A percentile compares a stretch with the other conserved stretches of the same genome.
Conservation (phyloP, 2,329 filamentous ascomycete species). For the Colletotrichum liaoningense region DNA sequence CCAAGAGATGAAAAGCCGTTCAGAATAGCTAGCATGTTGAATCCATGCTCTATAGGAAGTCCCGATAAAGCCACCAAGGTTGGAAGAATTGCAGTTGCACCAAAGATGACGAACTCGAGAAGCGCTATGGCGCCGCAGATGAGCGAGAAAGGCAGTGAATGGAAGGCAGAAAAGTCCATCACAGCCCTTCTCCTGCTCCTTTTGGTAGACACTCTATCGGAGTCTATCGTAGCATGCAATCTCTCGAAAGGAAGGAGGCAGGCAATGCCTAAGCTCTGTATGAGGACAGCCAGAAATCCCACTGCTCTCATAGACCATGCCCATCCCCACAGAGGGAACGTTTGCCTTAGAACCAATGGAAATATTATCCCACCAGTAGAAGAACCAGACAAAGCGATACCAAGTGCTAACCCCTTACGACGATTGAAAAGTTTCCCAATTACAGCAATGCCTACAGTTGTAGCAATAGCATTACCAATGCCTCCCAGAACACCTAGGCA, state of each 20-base stretch:
- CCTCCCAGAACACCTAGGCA: constrained; percentile 55
- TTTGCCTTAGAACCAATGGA: not conserved
- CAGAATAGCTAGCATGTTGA: constrained; percentile 56
- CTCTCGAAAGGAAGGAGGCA: not conserved
- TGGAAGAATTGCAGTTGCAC: constrained; percentile 56
- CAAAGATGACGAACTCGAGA: constrained; percentile 61
- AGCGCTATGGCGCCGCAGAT: not conserved
- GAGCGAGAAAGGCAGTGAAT: not conserved
- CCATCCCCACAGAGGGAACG: not conserved
- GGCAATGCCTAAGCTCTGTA: not conserved
- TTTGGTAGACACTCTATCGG: too few species aligned
- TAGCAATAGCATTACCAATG: constrained; percentile 51
- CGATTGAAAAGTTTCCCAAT: constrained; percentile 44
- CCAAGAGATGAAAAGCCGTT: constrained; percentile 56
- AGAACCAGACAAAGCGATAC: not conserved
- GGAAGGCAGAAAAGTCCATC: not conserved
- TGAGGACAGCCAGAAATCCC: not conserved
- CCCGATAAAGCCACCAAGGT: constrained; percentile 52
- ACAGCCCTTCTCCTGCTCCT: not conserved
- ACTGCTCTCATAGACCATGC: not conserved
- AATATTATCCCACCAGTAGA: not conserved
- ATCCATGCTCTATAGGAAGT: constrained; percentile 52
- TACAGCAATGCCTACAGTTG: constrained; percentile 47
- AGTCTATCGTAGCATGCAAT: not conserved
- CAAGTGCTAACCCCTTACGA: constrained; percentile 35